Evolutionary conservation across 2,329 filamentous ascomycete genomes (phyloP).

Genomic region (Trichoderma koningiopsis): DNA sequence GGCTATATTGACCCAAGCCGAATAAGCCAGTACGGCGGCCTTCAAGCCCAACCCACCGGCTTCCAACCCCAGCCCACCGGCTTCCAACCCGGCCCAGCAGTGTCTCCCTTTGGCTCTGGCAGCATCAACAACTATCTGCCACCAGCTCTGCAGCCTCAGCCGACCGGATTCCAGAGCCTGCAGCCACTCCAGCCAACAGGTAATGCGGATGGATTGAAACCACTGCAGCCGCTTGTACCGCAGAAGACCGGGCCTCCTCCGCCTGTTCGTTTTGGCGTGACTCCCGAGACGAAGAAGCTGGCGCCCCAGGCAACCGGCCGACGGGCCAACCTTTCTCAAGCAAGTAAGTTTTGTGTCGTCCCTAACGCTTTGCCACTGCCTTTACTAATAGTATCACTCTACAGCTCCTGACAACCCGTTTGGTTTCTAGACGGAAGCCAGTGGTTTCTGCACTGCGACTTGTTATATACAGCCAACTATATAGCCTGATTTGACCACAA

Average conservation of each 20-base stretch:
- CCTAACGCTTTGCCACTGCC: not conserved
- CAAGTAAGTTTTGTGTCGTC: slow-evolving; percentile 74
- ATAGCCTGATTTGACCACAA: slow-evolving; percentile 15
- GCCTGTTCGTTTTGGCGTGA: slow-evolving; percentile 84
- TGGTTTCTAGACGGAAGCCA: slow-evolving; percentile 44
- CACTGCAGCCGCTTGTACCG: slow-evolving; percentile 49
- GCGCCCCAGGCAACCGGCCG: slow-evolving; percentile 84
- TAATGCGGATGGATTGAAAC: slow-evolving; percentile 53
- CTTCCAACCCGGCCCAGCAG: slow-evolving; percentile 35
- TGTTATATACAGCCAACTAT: slow-evolving; percentile 20
- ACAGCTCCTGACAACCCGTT: slow-evolving; percentile 58
- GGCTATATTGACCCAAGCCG: slow-evolving; percentile 44
- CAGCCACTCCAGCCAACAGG: slow-evolving; percentile 52
- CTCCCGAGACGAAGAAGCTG: slow-evolving; percentile 71
- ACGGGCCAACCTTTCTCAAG: slow-evolving; percentile 87
- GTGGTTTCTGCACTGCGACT: not conserved
- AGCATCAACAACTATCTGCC: slow-evolving; percentile 62
- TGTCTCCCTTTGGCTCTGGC: slow-evolving; percentile 53
- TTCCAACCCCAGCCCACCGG: slow-evolving; percentile 45
- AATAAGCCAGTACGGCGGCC: slow-evolving; percentile 47
- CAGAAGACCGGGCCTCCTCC: slow-evolving; percentile 70
- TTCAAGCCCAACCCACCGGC: slow-evolving; percentile 67
- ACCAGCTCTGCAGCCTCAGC: slow-evolving; percentile 61
- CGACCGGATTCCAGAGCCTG: slow-evolving; percentile 53
- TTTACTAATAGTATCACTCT: slow-evolving; percentile 1